Evolutionary conservation across 1,139 yeast genomes (phyloP).

Genomic region (Candida buenavistaensis): DNA sequence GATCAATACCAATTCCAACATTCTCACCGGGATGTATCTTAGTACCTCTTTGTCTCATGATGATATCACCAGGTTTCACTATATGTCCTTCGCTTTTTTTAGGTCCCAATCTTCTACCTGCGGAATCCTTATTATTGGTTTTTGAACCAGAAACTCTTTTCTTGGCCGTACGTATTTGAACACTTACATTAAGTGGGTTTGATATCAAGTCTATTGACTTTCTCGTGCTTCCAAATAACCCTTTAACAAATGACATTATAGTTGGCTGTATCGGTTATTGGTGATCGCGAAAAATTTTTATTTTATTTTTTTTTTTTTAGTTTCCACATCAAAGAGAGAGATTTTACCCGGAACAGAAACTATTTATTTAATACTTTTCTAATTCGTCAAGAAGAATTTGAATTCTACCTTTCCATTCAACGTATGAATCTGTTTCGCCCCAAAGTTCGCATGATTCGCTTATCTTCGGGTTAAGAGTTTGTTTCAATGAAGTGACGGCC

Average conservation of each 20-base stretch:
- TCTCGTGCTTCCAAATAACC: slow-evolving; percentile 8
- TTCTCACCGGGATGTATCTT: slow-evolving; percentile 94
- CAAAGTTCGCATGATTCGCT: slow-evolving; percentile 14
- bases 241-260: slow-evolving; percentile 8
- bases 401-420: slow-evolving; percentile 8
- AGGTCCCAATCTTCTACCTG: slow-evolving; percentile 92
- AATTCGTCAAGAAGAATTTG: slow-evolving; percentile 7
- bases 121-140: slow-evolving; percentile 91
- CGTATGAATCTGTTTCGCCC: slow-evolving; percentile 9
- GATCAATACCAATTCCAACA: slow-evolving; percentile 88
- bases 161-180: slow-evolving; percentile 85
- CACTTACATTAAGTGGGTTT: slow-evolving; percentile 7
- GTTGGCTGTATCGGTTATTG: slow-evolving; percentile 18
- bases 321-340: too few species aligned
- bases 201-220: slow-evolving; percentile 4
- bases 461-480: slow-evolving; percentile 5
- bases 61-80: slow-evolving; percentile 78
- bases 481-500: slow-evolving; percentile 5
- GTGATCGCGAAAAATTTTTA: too few species aligned
- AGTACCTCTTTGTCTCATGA: slow-evolving; percentile 97
- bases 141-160: slow-evolving; percentile 93
- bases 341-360: slow-evolving; percentile 2
- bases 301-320: too few species aligned
- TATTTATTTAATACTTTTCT: neutral
- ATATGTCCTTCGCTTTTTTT: slow-evolving; percentile 75